These are phyloP conservation scores for Hericium erinaceus DNA, from an alignment of 768 basidiomycete genomes.

Conservation along the genomic window DNA sequence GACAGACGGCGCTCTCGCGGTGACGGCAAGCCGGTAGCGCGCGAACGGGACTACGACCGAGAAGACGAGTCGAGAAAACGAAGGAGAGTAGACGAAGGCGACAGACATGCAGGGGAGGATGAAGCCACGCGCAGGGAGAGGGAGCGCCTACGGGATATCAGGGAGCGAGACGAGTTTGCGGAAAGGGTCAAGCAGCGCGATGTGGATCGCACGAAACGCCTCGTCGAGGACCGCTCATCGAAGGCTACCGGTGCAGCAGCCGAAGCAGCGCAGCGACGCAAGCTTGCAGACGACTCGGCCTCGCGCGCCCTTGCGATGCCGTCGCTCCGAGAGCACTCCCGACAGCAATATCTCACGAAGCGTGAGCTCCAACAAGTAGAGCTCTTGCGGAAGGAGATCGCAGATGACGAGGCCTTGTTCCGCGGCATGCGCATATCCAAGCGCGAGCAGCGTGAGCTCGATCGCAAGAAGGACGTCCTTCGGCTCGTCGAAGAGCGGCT, in stretches of 20 bases:
- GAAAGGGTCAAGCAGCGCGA: constrained; percentile 80
- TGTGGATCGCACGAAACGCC: constrained; percentile 75
- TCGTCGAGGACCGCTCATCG: constrained; percentile 88
- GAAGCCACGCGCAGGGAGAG: constrained; percentile 60
- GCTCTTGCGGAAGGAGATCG: constrained; percentile 83
- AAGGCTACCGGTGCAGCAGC: constrained; percentile 63
- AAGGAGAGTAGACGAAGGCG: constrained; percentile 38
- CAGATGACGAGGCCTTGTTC: constrained; percentile 89
- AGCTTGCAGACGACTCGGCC: constrained; percentile 57
- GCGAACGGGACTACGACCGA: constrained; percentile 88
- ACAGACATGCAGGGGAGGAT: constrained; percentile 51
- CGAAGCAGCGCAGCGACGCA: constrained; percentile 73
- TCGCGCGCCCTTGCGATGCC: constrained; percentile 48
- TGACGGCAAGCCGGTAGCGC: constrained; percentile 67
- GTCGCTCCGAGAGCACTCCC: constrained; percentile 75
- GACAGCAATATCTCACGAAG: constrained; percentile 94
- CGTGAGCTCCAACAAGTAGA: constrained; percentile 96
- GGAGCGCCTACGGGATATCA: constrained; percentile 68
- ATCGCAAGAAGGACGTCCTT: constrained; percentile 86
- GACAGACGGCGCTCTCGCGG: too few species aligned
- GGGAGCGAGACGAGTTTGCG: constrained; percentile 90
- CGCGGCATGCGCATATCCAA: constrained; percentile 85
- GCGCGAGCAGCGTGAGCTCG: constrained; percentile 71
- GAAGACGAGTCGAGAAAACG: constrained; percentile 71
- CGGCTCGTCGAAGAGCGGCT: constrained; percentile 89